Base-by-base conservation (phyloP, 2,329 filamentous ascomycete species). In the Colletotrichum scovillei region DNA sequence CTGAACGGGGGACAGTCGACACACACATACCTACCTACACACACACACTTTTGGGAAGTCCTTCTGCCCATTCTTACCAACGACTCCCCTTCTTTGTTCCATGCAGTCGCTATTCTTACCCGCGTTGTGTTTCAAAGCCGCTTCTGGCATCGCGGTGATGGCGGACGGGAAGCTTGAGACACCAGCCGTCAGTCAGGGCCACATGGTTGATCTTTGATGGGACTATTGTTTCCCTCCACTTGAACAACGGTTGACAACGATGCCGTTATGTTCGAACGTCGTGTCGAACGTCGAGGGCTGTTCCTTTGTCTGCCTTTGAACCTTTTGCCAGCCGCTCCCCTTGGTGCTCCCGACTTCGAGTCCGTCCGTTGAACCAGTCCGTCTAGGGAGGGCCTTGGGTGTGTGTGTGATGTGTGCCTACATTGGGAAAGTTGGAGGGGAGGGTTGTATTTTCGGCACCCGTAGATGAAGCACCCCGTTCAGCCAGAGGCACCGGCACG, bases 1-100 rank as follows among this genome's bases (percentile, higher is more conserved):
- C 19, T 42, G 22, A 22, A 8, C 42, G 22, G 19, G n/a, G 26
- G 26, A 30, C 32, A 35, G 32, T 35, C 32, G 16, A n/a, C 28
- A n/a, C 22, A 9, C 46, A 52, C 16, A 38, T 2, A 26, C 35
- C 5, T 11, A 14, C 35, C 26, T 26, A 11, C 32, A 16, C 38
- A 16, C 38, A 16, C 38, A 16, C 14, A 16, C 35, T 42, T 3
- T 42, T 16, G 16, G 38, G 38, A 42, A 8, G 38, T 42, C 19
- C 16, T 16, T 35, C 30, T 52, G 57, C 35, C 64, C 28, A 28
- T 38, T 49, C 28, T 56, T 56, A 30, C 56, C 64, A 58, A 57
- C 68, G 12, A 49, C 14, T 38, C 16, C 38, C 38, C 22, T 62
- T 55, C 58, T 69, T 72, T 72, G 64, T 64, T 12, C 28, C 58